Conservation (phyloP, 345 rosid genomes). For the Citrus trifoliata region DNA sequence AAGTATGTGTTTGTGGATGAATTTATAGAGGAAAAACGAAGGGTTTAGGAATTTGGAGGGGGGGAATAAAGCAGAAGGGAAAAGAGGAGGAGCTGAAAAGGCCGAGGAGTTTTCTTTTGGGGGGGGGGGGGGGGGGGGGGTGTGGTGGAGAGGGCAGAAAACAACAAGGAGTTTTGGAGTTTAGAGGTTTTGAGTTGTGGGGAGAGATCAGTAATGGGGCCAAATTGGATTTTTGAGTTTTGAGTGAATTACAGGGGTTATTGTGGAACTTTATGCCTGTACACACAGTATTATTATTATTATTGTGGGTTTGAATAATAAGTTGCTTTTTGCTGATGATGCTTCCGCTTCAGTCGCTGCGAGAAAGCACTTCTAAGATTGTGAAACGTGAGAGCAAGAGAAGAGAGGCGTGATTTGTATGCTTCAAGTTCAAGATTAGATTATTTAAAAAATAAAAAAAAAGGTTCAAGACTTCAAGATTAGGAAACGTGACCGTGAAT, state of each 20-base stretch:
- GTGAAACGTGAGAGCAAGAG: not conserved
- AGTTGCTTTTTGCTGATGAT: not conserved
- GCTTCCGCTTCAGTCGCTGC: not conserved
- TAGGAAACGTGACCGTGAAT: slow-evolving; percentile 17
- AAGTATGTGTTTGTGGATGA: not conserved
- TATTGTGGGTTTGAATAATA: slow-evolving; percentile 9
- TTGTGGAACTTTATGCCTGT: slow-evolving; percentile 16
- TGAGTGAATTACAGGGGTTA: slow-evolving; percentile 34
- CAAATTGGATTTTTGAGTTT: slow-evolving; percentile 12
- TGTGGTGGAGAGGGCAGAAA: too few species aligned
- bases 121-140: too few species aligned
- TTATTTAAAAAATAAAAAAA: too few species aligned
- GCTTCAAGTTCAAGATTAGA: slow-evolving; percentile 1
- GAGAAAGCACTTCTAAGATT: not conserved
- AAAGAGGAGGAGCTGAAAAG: not conserved
- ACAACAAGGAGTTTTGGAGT: slow-evolving; percentile 23
- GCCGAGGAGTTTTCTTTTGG: not conserved
- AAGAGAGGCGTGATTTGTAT: not conserved
- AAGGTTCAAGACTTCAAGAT: too few species aligned
- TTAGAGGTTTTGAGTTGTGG: slow-evolving; percentile 1
- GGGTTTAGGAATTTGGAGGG: slow-evolving; percentile 7
- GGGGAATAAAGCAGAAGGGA: slow-evolving; percentile 7
- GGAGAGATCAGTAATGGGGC: slow-evolving; percentile 32
- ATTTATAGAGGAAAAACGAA: slow-evolving; percentile 16
- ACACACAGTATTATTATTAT: slow-evolving; percentile 2